Percentiles rank a stretch among this genome's conserved stretches.
phyloP scores from a whole-genome alignment of 306 rosid genomes.

The Adenanthera pavonina region DNA sequence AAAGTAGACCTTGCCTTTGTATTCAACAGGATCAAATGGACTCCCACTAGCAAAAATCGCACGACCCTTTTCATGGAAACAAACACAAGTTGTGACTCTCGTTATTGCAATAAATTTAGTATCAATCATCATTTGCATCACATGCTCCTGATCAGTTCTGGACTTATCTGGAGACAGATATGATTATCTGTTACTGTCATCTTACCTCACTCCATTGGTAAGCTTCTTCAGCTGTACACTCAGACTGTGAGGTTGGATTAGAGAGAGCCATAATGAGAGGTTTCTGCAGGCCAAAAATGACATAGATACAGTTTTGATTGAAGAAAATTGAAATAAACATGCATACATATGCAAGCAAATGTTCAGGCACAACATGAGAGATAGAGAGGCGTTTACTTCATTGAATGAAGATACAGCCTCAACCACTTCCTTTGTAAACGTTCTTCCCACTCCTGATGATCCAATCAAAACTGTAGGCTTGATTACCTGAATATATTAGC shows the following conservation, averaged over 20 bases:
- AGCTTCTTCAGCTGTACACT: conserved; percentile 92
- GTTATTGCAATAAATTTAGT: background rate
- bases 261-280: conserved; percentile 88
- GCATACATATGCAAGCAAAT: background rate
- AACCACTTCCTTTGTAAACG: conserved; percentile 79
- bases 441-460: conserved; percentile 78
- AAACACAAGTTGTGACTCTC: conserved; percentile 18
- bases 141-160: background rate
- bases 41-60: conserved; percentile 80
- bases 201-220: conserved; percentile 66
- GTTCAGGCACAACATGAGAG: background rate
- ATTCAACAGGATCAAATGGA: conserved; percentile 73
- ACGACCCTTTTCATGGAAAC: conserved; percentile 54
- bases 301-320: conserved; percentile 9
- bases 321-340: background rate
- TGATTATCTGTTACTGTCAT: background rate
- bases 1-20: conserved; percentile 59
- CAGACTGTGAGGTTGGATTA: conserved; percentile 86
- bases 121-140: conserved; percentile 4
- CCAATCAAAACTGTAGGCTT: conserved; percentile 87
- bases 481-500: conserved; percentile 51
- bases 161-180: background rate
- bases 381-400: conserved; percentile 50
- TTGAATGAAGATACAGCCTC: conserved; percentile 68
- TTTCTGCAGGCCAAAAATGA: conserved; percentile 57